A percentile compares a stretch with the other conserved stretches of the same genome.
These are phyloP conservation scores for Suhomyces sp. DNA, from an alignment of 805 yeast genomes.

Conservation along the genomic window DNA sequence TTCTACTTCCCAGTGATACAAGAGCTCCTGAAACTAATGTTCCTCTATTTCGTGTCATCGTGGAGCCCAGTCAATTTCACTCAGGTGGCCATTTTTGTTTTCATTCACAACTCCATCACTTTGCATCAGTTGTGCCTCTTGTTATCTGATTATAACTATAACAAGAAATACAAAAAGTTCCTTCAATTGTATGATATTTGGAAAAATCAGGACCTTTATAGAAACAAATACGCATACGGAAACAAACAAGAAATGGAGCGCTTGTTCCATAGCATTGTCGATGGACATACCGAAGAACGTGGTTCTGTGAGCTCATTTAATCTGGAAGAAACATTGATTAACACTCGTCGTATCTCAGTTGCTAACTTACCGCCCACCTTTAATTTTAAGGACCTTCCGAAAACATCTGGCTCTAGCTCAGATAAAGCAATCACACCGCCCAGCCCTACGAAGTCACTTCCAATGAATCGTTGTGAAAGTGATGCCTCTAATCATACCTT, in stretches of 20 bases:
- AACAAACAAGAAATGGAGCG: constrained; percentile 12
- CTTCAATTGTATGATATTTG: constrained; percentile 17
- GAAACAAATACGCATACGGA: constrained; percentile 6
- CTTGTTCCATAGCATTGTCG: constrained; percentile 10
- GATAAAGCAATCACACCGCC: constrained; percentile 4
- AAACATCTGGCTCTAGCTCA: neutral
- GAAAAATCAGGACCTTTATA: constrained; percentile 14
- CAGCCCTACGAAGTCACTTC: constrained; percentile 2
- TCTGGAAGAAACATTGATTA: constrained; percentile 18
- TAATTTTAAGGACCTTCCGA: constrained; percentile 4
- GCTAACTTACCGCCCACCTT: constrained; percentile 15
- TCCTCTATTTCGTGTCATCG: constrained; percentile 8
- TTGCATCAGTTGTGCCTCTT: neutral
- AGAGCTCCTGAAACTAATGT: constrained; percentile 8
- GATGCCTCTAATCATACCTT: constrained; percentile 6
- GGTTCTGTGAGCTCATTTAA: constrained; percentile 14
- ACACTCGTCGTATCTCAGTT: constrained; percentile 9
- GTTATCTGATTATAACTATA: constrained; percentile 8
- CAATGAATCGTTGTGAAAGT: neutral
- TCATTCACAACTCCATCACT: constrained; percentile 7
- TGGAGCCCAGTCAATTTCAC: constrained; percentile 4
- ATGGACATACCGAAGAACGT: constrained; percentile 6
- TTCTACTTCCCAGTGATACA: constrained; percentile 18
- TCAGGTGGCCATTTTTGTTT: constrained; percentile 11
- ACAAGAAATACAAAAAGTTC: constrained; percentile 14